Evolutionary conservation across 2,329 filamentous ascomycete genomes (phyloP).

Genomic region (Aspergillus aculeatinus): DNA sequence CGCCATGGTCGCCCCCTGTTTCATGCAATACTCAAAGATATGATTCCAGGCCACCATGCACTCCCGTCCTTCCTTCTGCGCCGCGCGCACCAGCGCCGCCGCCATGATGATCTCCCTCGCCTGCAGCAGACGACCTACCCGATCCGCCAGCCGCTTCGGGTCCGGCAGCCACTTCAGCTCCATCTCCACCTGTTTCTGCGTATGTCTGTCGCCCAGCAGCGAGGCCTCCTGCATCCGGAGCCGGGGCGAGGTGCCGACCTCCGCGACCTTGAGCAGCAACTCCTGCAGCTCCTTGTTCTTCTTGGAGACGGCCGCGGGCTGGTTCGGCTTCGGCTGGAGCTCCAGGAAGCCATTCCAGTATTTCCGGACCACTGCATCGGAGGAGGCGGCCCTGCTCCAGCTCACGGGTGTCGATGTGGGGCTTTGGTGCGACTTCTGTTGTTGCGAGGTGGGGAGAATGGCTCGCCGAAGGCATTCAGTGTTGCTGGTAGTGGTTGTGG

Average conservation of each 20-base stretch:
- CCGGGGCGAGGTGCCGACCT: conserved; percentile 1
- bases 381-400: neutral
- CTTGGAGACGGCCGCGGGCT: neutral
- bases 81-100: conserved; percentile 63
- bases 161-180: conserved; percentile 67
- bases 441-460: neutral
- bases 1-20: conserved; percentile 57
- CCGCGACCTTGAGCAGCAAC: conserved; percentile 16
- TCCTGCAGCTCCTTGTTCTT: neutral
- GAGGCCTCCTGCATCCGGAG: neutral
- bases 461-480: neutral
- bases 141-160: conserved; percentile 68
- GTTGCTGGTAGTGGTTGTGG: neutral
- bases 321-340: neutral
- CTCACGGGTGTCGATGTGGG: neutral
- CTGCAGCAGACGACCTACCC: conserved; percentile 61
- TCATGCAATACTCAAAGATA: conserved; percentile 70
- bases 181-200: conserved; percentile 32
- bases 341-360: neutral
- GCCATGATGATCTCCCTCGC: conserved; percentile 66
- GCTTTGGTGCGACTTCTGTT: neutral
- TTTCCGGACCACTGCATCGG: neutral
- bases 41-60: conserved; percentile 85
- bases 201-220: neutral
- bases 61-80: conserved; percentile 60